Percentiles rank a stretch among this genome's conserved stretches.
Conservation (phyloP, 306 rosid genomes). For the Neltuma alba region DNA sequence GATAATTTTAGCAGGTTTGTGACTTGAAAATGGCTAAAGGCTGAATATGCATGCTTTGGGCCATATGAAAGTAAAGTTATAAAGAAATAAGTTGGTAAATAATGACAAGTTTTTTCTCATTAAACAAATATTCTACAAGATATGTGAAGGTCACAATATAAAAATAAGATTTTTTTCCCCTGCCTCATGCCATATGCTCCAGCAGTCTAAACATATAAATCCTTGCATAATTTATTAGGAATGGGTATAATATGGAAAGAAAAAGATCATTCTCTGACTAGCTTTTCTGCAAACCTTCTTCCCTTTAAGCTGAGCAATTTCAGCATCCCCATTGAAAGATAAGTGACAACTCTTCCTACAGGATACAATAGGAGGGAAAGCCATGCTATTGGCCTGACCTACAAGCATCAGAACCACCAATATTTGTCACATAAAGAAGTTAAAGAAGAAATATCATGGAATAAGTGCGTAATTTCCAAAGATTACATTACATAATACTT, state of each 20-base stretch:
- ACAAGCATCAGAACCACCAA: constrained; percentile 50
- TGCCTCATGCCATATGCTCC: background rate
- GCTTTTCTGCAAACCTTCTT: too few species aligned
- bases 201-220: background rate
- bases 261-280: too few species aligned
- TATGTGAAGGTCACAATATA: background rate
- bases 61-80: background rate
- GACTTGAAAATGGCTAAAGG: background rate
- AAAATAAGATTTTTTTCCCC: too few species aligned
- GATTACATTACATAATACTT: constrained; percentile 9
- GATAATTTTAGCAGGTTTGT: constrained; percentile 28
- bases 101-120: background rate
- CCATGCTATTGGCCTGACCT: constrained; percentile 99
- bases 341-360: constrained; percentile 92
- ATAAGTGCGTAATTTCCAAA: constrained; percentile 20
- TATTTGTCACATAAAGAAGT: too few species aligned
- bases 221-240: background rate
- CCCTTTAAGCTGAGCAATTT: too few species aligned
- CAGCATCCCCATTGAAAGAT: constrained; percentile 94
- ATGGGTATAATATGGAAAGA: constrained; percentile 19
- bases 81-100: background rate
- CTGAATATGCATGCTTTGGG: background rate
- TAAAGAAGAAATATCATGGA: constrained; percentile 4
- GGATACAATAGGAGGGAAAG: constrained; percentile 91
- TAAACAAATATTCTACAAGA: background rate